Base-by-base conservation (phyloP, 805 yeast genomes). In the Candida mattraensis region DNA sequence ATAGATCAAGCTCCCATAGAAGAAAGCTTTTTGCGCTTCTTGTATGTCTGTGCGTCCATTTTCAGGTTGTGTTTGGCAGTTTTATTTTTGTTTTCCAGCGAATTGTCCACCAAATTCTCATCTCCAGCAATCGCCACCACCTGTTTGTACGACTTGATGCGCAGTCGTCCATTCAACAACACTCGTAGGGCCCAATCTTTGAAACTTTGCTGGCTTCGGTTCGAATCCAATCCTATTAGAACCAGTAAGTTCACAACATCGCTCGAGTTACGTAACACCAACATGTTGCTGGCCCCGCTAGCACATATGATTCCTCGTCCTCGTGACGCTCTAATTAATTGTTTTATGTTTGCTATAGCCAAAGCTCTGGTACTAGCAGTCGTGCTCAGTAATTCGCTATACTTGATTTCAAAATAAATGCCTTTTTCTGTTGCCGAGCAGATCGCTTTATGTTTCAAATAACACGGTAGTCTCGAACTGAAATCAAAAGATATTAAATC, bases 351-450 rank as follows among this genome's bases (percentile, higher is more conserved):
- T 21, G 80, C 70, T 24, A 89, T 78, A 43, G 84, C 78, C 35
- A 76, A 76, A 25, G 80, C 70, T 44, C 91, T 69, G 12, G 47
- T 44, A 14, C 35, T 40, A 8, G 45, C 16, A 52, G 40, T 33
- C 21, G 53, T 41, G 19, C 51, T 60, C 23, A 83, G 60, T 27
- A 80, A 67, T 20, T 76, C 66, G 6, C 74, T 57, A 60, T 91
- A 91, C 29, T 77, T 71, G 7, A 93, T 71, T 56, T 93, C 99
- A 45, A 93, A 74, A 47, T 78, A 78, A 17, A 87, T 74, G 2
- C 98, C 98, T 33, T 87, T 74, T 13, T 81, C 82, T 3, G 86
- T 69, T 1, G 95, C 96, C 26, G 87, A 78, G 27, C 96, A 84
- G 7, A 87, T 70, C 1, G 87, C 78, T 50, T 88, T 87, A 63